Conservation (phyloP, 805 yeast species). For the Yamadazyma laniorum region DNA sequence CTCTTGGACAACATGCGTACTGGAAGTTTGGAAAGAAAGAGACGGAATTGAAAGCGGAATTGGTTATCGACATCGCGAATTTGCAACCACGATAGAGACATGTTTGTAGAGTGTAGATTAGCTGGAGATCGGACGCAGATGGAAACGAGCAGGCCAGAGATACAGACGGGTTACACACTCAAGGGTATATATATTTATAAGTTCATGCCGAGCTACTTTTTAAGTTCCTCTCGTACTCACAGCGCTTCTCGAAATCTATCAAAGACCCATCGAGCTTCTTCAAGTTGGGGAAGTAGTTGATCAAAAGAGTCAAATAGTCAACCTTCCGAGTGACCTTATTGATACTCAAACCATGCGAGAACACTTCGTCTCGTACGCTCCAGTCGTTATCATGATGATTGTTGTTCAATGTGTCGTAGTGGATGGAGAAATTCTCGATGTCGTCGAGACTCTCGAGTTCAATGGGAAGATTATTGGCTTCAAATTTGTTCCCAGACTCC, state of each 20-base stretch:
- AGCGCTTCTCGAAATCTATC: slow-evolving; percentile 11
- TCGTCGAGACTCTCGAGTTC: slow-evolving; percentile 49
- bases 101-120: too few species aligned
- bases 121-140: too few species aligned
- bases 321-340: slow-evolving; percentile 21
- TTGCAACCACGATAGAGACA: background rate
- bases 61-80: too few species aligned
- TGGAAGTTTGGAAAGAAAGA: background rate
- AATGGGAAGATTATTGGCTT: slow-evolving; percentile 28
- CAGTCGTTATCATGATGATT: slow-evolving; percentile 38
- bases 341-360: slow-evolving; percentile 22
- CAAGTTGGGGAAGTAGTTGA: slow-evolving; percentile 33
- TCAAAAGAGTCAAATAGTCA: slow-evolving; percentile 34
- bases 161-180: too few species aligned
- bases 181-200: background rate
- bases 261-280: slow-evolving; percentile 37
- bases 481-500: slow-evolving; percentile 9
- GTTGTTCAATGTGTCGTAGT: slow-evolving; percentile 41
- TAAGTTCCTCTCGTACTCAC: slow-evolving; percentile 11
- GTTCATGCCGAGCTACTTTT: background rate
- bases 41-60: slow-evolving; percentile 1
- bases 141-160: too few species aligned
- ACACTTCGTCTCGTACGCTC: slow-evolving; percentile 36
- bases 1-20: slow-evolving; percentile 42
- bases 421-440: slow-evolving; percentile 50